Evolutionary conservation across 371 early-diverging fungal species (phyloP).

Genomic region (Circinella minor): DNA sequence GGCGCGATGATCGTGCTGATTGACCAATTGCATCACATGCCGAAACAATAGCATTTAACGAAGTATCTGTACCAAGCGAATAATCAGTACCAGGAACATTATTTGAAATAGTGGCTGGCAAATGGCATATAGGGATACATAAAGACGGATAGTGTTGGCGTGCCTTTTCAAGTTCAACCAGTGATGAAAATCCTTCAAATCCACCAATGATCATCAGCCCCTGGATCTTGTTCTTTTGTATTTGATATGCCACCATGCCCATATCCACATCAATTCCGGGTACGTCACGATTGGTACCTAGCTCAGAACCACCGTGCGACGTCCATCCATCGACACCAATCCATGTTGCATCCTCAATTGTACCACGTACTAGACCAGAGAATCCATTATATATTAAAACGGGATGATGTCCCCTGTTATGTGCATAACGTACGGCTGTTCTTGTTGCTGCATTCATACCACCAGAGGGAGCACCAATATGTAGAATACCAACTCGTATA

Average conservation of each 20-base stretch:
- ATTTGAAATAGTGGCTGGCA: constrained; percentile 98
- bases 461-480: constrained; percentile 92
- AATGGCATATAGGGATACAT: constrained; percentile 90
- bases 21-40: constrained; percentile 95
- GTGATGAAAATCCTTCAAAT: constrained; percentile 87
- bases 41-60: constrained; percentile 95
- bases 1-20: constrained; percentile 87
- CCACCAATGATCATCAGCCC: constrained; percentile 95
- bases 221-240: constrained; percentile 90
- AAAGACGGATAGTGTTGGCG: constrained; percentile 84
- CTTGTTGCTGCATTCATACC: constrained; percentile 53
- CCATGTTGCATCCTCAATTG: constrained; percentile 80
- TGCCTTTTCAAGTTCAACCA: constrained; percentile 71
- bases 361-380: constrained; percentile 87
- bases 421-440: constrained; percentile 79
- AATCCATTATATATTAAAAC: constrained; percentile 93
- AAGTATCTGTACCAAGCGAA: constrained; percentile 97
- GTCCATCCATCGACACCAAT: constrained; percentile 92
- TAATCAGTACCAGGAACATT: constrained; percentile 99
- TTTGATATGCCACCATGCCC: constrained; percentile 79
- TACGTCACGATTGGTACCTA: constrained; percentile 94
- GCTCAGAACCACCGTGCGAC: constrained; percentile 89
- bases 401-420: constrained; percentile 81
- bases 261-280: constrained; percentile 82
- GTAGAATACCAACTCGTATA: constrained; percentile 90